Evolutionary conservation across 495 filamentous ascomycete genomes (phyloP), one percentile per base, ranked within the genome.

Genomic region (Aspergillus coremiiformis): DNA sequence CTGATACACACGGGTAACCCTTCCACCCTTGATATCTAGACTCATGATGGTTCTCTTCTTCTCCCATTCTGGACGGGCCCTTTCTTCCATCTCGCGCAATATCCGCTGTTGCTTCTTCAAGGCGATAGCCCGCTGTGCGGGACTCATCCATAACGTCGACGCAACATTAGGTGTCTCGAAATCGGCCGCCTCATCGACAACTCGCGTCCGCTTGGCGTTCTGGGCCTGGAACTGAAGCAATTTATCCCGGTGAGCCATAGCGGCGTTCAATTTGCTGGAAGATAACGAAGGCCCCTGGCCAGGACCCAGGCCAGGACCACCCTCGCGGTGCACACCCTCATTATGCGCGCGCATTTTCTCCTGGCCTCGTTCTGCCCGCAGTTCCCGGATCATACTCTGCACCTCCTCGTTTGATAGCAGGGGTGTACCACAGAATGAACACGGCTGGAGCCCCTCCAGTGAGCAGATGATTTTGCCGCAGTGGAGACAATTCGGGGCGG

Each of bases 391-490:
- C 84, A 98, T 95, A 45, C 74, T 76, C 47, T 90, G 85, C 10
- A 95, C 77, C 48, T 96, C 89, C 1, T 76, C 67, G 1, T 78
- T 63, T 30, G 77, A 82, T 2, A 98, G 71, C 7, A 98, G 74
- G 0, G 89, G 83, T 2, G 76, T 73, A 2, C 76, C 77, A 72
- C 93, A 98, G 61, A 94, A 96, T 6, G 93, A 96, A 64, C 93
- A 98, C 1, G 93, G 93, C 1, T 92, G 93, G 3, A 96, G 76
- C 1, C 93, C 93, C 62, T 98, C 90, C 58, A 94, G 87, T 11
- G 95, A 81, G 66, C 93, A 98, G 47, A 97, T 84, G n/a, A 98
- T 89, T 67, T 97, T 96, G 47, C 93, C 93, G 64, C 93, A 98
- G 56, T 79, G 83, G 17, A 93, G 73, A 56, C 93, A 98, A 64